Evolutionary conservation across 495 filamentous ascomycete genomes (phyloP), one percentile per base, ranked within the genome.

Genomic region (Lasiosphaeriaceae sp.): DNA sequence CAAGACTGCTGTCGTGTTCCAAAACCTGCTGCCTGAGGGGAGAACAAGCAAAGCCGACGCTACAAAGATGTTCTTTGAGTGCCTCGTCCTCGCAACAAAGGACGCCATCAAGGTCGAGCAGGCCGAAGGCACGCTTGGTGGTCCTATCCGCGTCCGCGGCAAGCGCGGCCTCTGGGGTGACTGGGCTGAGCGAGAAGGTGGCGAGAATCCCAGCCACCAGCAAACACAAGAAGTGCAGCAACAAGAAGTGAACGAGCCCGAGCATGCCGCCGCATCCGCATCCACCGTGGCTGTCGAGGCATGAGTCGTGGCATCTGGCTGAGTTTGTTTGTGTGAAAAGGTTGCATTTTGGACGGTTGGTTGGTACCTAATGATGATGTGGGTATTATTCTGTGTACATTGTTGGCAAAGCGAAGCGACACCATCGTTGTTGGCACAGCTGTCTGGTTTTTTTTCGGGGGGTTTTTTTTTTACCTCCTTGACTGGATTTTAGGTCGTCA

Each of bases 1-100:
- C 75, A 91, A 92, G 67, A 79, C 81, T 6, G 80, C 80, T 39
- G 89, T 96, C 6, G 75, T 91, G 17, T 98, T 97, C 82, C 91
- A 96, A 68, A 90, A 96, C 37, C 80, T 98, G 46, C 80, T 96
- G 1, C 94, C 94, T 1, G 89, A 93, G 73, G 69, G 76, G 49
- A 83, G 78, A 51, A 90, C 94, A 2, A 86, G 80, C 50, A 87
- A 88, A 65, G 85, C 85, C 12, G 94, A 97, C 62, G 95, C 95
- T 2, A 97, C 94, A 39, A 96, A 96, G 78, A 96, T 98, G 93
- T 98, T 98, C 75, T 97, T 97, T 57, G 95, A 98, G 73, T 85
- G 92, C 35, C 77, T 98, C 41, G 94, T 97, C 5, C 76, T 98
- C 49, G 95, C 95, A 11, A 98, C 94, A 12, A 97, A 97, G 78